Evolutionary conservation across 2,329 filamentous ascomycete genomes (phyloP), one percentile per base, ranked within the genome.

Genomic region (Beauveria rudraprayagi): DNA sequence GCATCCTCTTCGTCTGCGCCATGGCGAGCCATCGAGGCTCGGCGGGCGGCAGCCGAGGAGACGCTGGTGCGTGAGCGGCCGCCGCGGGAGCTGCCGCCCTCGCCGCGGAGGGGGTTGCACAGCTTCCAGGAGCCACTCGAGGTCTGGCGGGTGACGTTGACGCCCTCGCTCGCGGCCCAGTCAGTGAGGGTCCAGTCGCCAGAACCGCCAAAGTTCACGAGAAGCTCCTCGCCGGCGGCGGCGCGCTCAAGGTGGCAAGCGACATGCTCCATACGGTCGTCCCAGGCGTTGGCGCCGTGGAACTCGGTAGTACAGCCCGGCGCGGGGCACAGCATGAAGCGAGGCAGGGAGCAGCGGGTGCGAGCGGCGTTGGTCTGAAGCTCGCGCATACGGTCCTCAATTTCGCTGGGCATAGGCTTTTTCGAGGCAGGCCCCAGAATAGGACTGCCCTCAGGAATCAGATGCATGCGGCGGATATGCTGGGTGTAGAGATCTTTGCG

Each of bases 401-500:
- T 80, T 16, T 76, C 74, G 1, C 68, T 34, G 65, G 4, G 64
- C 22, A 57, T 44, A 2, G 63, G 66, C 64, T 67, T 72, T 67
- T 73, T 78, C 62, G 69, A 70, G 62, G 73, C 74, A n/a, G 56
- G 17, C 3, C 56, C 57, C 26, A 41, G n/a, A 3, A 48, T 10
- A 28, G 71, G 67, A 61, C 73, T 70, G 58, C 73, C 75, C 2
- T 72, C 64, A 60, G 79, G 72, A 0, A 83, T 81, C 0, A 83
- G 78, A 70, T 97, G 92, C 90, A 95, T 95, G 52, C 93, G 88
- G 6, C 90, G 83, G 2, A 93, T 80, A 70, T 97, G 93, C 69
- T 96, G 91, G 0, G 88, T 91, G 76, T 92, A 96, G 10, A 97
- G 83, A 69, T 97, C 92, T 71, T 95, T 96, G 68, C 92, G 88